Conservation (phyloP, 1,284 basidiomycete species). For the Ustilago sp. region DNA sequence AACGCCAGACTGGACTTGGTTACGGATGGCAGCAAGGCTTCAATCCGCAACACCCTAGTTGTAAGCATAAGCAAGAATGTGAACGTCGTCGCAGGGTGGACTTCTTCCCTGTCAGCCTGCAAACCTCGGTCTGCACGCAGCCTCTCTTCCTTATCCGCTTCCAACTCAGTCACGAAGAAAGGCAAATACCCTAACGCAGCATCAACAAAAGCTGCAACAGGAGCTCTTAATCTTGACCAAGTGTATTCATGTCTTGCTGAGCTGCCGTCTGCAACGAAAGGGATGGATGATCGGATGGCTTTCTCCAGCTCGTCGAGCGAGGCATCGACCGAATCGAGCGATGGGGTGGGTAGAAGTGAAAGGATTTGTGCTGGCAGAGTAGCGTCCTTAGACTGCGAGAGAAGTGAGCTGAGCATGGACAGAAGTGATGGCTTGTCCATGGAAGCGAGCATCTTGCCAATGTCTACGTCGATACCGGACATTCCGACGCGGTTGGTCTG, state of each 20-base stretch:
- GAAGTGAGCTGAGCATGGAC: slow-evolving; percentile 55
- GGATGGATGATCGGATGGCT: slow-evolving; percentile 51
- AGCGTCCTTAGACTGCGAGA: slow-evolving; percentile 47
- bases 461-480: slow-evolving; percentile 53
- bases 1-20: slow-evolving; percentile 48
- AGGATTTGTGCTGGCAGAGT: slow-evolving; percentile 56
- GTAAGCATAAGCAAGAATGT: slow-evolving; percentile 59
- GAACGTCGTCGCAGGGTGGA: slow-evolving; percentile 61
- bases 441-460: slow-evolving; percentile 61
- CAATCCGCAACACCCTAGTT: slow-evolving; percentile 55
- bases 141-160: slow-evolving; percentile 42
- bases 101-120: slow-evolving; percentile 43
- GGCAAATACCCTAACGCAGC: slow-evolving; percentile 53
- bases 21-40: slow-evolving; percentile 49
- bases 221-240: slow-evolving; percentile 57
- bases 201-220: slow-evolving; percentile 55
- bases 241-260: slow-evolving; percentile 58
- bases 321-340: slow-evolving; percentile 53
- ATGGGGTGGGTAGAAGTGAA: slow-evolving; percentile 61
- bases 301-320: slow-evolving; percentile 56
- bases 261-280: slow-evolving; percentile 34
- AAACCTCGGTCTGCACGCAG: slow-evolving; percentile 28
- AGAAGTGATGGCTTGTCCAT: slow-evolving; percentile 64
- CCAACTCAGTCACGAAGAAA: slow-evolving; percentile 58
- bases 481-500: slow-evolving; percentile 31